Percentiles rank a stretch among this genome's conserved stretches.
These are phyloP conservation scores for Zoysia pacifica DNA, from an alignment of 176 grass and related monocot genomes.

Conservation along the genomic window DNA sequence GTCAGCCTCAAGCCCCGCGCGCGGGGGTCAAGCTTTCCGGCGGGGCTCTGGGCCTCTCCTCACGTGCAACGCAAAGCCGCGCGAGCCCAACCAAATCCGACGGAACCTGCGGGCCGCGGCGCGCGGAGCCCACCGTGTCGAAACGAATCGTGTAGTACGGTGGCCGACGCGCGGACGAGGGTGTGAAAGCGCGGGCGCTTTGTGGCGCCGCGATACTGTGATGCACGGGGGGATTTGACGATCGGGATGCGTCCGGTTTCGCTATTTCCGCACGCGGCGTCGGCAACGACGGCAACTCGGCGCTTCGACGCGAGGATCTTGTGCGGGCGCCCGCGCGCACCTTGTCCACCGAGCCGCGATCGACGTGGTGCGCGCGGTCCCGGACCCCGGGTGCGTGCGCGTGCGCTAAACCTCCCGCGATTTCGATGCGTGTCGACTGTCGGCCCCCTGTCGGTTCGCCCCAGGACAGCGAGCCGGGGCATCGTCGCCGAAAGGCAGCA, in stretches of 20 bases:
- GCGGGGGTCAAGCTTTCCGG: slow-evolving; percentile 37
- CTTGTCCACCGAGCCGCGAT: too few species aligned
- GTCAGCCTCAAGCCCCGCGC: neutral
- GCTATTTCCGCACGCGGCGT: neutral
- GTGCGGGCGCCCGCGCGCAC: neutral
- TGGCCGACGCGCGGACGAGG: neutral
- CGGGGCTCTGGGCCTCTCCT: neutral
- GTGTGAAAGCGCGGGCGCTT: slow-evolving; percentile 49
- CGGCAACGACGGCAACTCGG: neutral
- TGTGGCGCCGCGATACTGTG: slow-evolving; percentile 37
- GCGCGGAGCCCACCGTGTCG: neutral
- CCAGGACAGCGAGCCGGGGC: neutral
- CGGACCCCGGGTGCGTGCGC: neutral
- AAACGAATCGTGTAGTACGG: neutral
- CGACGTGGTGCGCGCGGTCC: neutral
- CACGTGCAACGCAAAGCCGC: slow-evolving; percentile 15
- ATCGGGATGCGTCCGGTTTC: neutral
- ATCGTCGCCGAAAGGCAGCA: neutral
- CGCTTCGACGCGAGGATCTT: slow-evolving; percentile 7
- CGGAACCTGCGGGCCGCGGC: neutral
- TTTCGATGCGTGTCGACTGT: slow-evolving; percentile 8
- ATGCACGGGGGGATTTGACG: neutral
- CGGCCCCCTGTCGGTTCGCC: slow-evolving; percentile 28
- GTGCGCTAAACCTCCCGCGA: slow-evolving; percentile 4
- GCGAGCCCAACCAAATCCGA: neutral